Conservation (phyloP, 768 basidiomycete species). For the Mycena galericulata region DNA sequence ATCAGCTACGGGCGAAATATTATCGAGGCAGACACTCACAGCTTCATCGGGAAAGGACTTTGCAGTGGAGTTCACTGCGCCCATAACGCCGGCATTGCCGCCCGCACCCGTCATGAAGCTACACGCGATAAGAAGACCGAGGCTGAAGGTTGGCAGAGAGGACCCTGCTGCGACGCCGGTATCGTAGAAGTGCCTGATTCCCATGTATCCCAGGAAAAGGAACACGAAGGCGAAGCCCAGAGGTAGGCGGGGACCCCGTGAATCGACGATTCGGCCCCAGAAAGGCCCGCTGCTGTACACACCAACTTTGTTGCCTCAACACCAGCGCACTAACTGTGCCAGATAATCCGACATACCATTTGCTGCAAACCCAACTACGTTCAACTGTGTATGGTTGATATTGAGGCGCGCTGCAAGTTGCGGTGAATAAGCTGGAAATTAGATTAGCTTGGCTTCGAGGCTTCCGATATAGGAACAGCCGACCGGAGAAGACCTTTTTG, state of each 20-base stretch:
- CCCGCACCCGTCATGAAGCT: constrained; percentile 83
- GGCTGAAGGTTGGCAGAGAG: constrained; percentile 55
- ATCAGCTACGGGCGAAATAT: not conserved
- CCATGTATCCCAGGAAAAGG: constrained; percentile 79
- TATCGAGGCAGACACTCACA: constrained; percentile 51
- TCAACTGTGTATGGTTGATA: constrained; percentile 84
- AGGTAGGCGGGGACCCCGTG: constrained; percentile 75
- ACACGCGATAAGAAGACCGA: constrained; percentile 68
- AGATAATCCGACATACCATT: constrained; percentile 62
- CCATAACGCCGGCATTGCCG: constrained; percentile 75
- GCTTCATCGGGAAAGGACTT: constrained; percentile 82
- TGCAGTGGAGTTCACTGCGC: constrained; percentile 85
- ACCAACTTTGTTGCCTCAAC: constrained; percentile 62
- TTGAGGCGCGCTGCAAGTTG: constrained; percentile 84
- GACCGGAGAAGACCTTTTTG: constrained; percentile 37
- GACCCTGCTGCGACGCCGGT: constrained; percentile 55
- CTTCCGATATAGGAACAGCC: not conserved
- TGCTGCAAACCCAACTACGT: constrained; percentile 84
- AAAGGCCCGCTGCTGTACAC: constrained; percentile 82
- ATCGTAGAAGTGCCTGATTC: constrained; percentile 78
- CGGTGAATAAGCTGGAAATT: constrained; percentile 78
- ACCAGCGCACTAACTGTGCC: not conserved
- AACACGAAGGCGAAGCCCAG: constrained; percentile 69
- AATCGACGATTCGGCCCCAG: constrained; percentile 85
- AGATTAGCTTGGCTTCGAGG: not conserved